phyloP scores from a whole-genome alignment of 352 stramenopile species.

The Phytophthora niederhauseri region DNA sequence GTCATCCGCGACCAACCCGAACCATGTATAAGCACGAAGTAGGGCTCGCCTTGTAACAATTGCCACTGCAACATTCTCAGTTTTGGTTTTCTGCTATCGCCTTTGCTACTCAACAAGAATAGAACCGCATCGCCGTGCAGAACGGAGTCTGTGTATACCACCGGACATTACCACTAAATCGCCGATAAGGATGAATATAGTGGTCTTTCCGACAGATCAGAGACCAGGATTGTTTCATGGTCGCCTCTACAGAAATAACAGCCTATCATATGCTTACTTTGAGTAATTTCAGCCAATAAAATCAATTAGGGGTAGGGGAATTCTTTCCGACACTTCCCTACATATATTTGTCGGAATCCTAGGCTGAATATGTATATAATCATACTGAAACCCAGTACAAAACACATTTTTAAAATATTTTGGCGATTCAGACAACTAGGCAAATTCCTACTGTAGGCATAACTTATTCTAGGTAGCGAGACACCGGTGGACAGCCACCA shows the following conservation, averaged over 20 bases:
- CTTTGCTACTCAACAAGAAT: too few species aligned
- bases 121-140: too few species aligned
- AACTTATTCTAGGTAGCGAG: neutral
- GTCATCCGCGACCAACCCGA: too few species aligned
- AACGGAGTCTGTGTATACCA: too few species aligned
- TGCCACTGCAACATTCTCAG: too few species aligned
- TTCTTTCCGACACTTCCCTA: conserved; percentile 8
- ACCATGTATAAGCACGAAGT: too few species aligned
- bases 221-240: neutral
- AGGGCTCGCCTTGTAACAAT: too few species aligned
- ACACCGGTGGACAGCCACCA: neutral
- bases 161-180: too few species aligned
- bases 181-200: neutral
- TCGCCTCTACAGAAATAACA: neutral
- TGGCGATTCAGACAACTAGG: conserved; percentile 4
- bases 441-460: conserved; percentile 6
- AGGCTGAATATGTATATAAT: conserved; percentile 15
- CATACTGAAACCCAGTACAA: conserved; percentile 11
- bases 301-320: neutral
- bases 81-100: too few species aligned
- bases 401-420: conserved; percentile 13
- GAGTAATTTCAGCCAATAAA: neutral
- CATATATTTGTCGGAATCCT: conserved; percentile 26
- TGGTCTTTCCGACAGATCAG: neutral
- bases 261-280: neutral